A percentile compares a stretch with the other conserved stretches of the same genome.
Evolutionary conservation across 179 eudicot genomes (phyloP).

Genomic region (Carnegiea gigantea): DNA sequence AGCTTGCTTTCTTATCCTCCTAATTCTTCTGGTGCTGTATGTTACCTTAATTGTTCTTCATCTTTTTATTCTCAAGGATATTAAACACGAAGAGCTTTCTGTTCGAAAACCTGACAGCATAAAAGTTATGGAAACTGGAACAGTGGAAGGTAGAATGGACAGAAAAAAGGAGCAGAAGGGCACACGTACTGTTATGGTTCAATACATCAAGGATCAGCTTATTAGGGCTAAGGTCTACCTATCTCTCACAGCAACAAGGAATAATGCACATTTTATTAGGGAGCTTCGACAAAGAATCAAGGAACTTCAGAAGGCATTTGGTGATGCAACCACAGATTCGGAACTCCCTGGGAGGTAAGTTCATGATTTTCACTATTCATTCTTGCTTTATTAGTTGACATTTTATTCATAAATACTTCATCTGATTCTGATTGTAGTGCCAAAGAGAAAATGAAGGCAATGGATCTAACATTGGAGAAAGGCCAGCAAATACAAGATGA

Average conservation of each 20-base stretch:
- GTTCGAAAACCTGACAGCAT: constrained; percentile 29
- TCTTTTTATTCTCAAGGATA: constrained; percentile 33
- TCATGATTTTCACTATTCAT: constrained; percentile 3
- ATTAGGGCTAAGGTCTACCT: constrained; percentile 75
- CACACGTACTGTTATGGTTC: constrained; percentile 52
- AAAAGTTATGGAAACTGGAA: constrained; percentile 25
- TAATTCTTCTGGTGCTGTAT: not conserved
- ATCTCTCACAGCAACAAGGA: constrained; percentile 89
- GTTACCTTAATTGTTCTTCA: not conserved
- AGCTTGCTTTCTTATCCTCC: not conserved
- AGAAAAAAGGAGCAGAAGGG: constrained; percentile 39
- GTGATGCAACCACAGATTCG: constrained; percentile 77
- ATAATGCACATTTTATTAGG: constrained; percentile 80
- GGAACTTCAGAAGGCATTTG: constrained; percentile 77
- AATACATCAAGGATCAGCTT: constrained; percentile 82
- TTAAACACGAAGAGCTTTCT: constrained; percentile 29
- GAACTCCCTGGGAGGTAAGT: constrained; percentile 73
- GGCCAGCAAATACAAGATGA: constrained; percentile 93
- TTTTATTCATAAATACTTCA: not conserved
- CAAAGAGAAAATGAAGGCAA: constrained; percentile 64
- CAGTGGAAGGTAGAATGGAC: constrained; percentile 31
- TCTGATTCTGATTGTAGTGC: constrained; percentile 47
- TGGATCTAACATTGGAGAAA: constrained; percentile 84
- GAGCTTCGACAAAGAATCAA: constrained; percentile 83
- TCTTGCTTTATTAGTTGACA: not conserved